These are phyloP conservation scores for Sporisorium exsertum DNA, from an alignment of 1,284 basidiomycete species.

Conservation along the genomic window DNA sequence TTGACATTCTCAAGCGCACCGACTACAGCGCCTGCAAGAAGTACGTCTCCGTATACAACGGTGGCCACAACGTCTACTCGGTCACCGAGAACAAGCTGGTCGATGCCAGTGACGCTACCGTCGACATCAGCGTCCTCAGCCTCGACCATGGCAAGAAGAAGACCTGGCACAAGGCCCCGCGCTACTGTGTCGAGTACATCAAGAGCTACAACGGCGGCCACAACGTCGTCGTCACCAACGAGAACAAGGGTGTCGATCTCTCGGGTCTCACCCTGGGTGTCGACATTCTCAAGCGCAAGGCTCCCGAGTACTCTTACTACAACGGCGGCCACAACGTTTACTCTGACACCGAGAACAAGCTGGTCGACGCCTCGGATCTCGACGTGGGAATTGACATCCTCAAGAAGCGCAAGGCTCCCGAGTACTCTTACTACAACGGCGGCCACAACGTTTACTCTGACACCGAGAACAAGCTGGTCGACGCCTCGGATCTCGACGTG, in stretches of 20 bases:
- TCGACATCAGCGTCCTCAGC: conserved; percentile 44
- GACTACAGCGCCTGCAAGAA: conserved; percentile 40
- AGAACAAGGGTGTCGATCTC: conserved; percentile 52
- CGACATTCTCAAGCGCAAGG: conserved; percentile 37
- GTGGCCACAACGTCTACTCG: conserved; percentile 51
- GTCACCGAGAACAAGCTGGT: conserved; percentile 56
- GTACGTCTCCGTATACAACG: conserved; percentile 54
- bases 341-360: conserved; percentile 39
- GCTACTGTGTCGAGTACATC: conserved; percentile 50
- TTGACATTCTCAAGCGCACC: conserved; percentile 47
- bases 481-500: conserved; percentile 17
- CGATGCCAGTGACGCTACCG: conserved; percentile 40
- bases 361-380: conserved; percentile 29
- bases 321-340: conserved; percentile 47
- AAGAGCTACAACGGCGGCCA: conserved; percentile 51
- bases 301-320: conserved; percentile 37
- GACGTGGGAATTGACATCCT: conserved; percentile 28
- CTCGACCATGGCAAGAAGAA: conserved; percentile 29
- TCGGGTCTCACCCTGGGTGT: conserved; percentile 27
- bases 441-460: conserved; percentile 33
- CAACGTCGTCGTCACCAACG: conserved; percentile 47
- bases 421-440: conserved; percentile 11
- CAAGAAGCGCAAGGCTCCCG: conserved; percentile 18
- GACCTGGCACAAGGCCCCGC: conserved; percentile 29
- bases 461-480: conserved; percentile 39